phyloP scores from a whole-genome alignment of 768 basidiomycete genomes.

The Scleroderma citrinum region DNA sequence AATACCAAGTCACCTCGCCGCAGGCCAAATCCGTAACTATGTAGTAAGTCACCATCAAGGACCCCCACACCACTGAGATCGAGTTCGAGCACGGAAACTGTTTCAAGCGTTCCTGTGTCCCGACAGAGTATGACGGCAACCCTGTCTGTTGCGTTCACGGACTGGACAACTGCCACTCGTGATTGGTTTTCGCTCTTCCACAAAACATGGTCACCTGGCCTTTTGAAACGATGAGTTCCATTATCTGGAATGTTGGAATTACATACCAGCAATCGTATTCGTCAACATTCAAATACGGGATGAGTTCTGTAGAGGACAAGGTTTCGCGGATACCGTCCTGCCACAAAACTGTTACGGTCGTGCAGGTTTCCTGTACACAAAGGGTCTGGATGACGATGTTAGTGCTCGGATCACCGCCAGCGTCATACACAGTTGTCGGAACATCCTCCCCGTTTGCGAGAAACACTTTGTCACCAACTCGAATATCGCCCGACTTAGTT shows the following conservation, averaged over 20 bases:
- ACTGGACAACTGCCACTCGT: slow-evolving; percentile 70
- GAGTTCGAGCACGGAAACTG: slow-evolving; percentile 80
- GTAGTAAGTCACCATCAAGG: slow-evolving; percentile 35
- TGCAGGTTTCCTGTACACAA: slow-evolving; percentile 64
- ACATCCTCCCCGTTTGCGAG: slow-evolving; percentile 45
- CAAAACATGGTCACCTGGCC: slow-evolving; percentile 89
- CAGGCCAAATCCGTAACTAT: slow-evolving; percentile 67
- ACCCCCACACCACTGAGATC: slow-evolving; percentile 76
- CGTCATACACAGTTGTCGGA: slow-evolving; percentile 58
- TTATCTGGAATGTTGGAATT: background rate
- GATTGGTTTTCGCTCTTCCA: slow-evolving; percentile 72
- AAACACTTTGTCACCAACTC: slow-evolving; percentile 66
- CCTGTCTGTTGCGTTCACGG: slow-evolving; percentile 64
- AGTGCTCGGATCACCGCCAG: slow-evolving; percentile 38
- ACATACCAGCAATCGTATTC: slow-evolving; percentile 88
- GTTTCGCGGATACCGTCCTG: slow-evolving; percentile 74
- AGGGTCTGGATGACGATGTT: slow-evolving; percentile 50
- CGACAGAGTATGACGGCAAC: slow-evolving; percentile 61
- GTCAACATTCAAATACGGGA: slow-evolving; percentile 83
- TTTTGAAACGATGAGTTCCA: slow-evolving; percentile 20
- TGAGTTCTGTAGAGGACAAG: slow-evolving; percentile 54
- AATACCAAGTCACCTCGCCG: slow-evolving; percentile 82
- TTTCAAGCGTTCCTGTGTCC: slow-evolving; percentile 50
- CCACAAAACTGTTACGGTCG: slow-evolving; percentile 75
- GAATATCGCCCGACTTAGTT: slow-evolving; percentile 58